Evolutionary conservation across 345 rosid genomes (phyloP).

Genomic region (Pistacia integerrima): DNA sequence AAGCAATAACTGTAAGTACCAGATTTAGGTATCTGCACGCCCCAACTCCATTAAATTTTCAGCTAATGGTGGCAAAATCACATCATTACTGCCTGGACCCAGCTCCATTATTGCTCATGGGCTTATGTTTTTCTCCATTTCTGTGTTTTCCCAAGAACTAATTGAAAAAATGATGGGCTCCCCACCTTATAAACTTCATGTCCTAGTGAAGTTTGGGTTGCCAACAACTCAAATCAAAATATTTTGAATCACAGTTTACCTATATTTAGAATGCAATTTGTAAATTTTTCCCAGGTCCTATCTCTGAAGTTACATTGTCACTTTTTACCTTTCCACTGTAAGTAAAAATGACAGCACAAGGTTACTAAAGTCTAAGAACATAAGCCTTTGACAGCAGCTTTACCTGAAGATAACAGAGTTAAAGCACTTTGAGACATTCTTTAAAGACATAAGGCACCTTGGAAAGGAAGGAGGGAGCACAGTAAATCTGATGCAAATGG

Average conservation of each 20-base stretch:
- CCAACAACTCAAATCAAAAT: too few species aligned
- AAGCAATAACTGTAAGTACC: neutral
- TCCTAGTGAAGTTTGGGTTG: too few species aligned
- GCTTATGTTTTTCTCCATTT: conserved; percentile 7
- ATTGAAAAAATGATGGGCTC: neutral
- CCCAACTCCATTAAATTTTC: conserved; percentile 24
- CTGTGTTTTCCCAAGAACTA: conserved; percentile 14
- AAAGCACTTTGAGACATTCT: neutral
- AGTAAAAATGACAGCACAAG: neutral
- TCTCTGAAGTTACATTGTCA: neutral
- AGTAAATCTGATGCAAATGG: neutral
- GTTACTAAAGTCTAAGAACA: neutral
- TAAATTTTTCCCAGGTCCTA: neutral
- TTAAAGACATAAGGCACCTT: neutral
- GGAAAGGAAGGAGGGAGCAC: neutral
- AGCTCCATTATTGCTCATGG: conserved; percentile 24
- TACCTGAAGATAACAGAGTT: neutral
- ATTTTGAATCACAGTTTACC: neutral
- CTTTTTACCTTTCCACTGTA: neutral
- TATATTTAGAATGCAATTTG: neutral
- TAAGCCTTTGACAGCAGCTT: neutral
- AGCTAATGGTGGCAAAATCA: conserved; percentile 14
- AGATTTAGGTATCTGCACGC: neutral
- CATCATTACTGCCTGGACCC: conserved; percentile 23
- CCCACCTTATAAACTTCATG: too few species aligned